These are phyloP conservation scores for Trametes pubescens DNA, from an alignment of 1,284 basidiomycete species.

Conservation along the genomic window DNA sequence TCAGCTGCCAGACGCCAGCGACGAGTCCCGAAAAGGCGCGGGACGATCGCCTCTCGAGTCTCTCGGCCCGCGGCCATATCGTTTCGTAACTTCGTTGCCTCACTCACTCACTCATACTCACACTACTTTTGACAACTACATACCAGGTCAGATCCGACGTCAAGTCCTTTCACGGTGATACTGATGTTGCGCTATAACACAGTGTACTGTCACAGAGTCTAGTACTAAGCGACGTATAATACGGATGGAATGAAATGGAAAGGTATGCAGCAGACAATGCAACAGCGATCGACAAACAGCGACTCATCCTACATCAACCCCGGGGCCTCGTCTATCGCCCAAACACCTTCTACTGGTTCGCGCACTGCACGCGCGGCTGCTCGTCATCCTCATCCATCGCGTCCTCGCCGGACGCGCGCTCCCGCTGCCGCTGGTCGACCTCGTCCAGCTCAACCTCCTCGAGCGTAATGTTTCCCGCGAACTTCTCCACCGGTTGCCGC, in stretches of 20 bases:
- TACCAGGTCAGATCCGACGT: neutral
- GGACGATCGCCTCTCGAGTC: conserved; percentile 3
- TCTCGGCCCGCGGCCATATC: neutral
- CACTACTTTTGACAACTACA: neutral
- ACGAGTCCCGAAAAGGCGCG: neutral
- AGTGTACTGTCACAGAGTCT: conserved; percentile 37
- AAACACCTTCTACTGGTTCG: conserved; percentile 68
- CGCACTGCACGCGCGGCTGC: conserved; percentile 84
- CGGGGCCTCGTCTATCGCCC: conserved; percentile 19
- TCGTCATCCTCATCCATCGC: conserved; percentile 90
- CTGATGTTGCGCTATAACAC: conserved; percentile 30
- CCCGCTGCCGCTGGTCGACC: conserved; percentile 80
- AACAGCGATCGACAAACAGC: conserved; percentile 34
- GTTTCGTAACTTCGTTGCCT: no score
- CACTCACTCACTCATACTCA: neutral
- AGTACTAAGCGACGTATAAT: conserved; percentile 41
- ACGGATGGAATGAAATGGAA: conserved; percentile 34
- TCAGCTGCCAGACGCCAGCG: neutral
- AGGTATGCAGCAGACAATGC: conserved; percentile 38
- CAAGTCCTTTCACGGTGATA: conserved; percentile 2
- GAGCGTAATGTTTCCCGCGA: conserved; percentile 71
- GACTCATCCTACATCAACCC: conserved; percentile 15
- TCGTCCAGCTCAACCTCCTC: conserved; percentile 93
- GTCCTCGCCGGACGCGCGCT: conserved; percentile 61
- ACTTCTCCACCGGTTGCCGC: conserved; percentile 75